Percentiles rank a stretch among this genome's conserved stretches.
phyloP scores from a whole-genome alignment of 257 asterid genomes.

The Forsythia viridissima region DNA sequence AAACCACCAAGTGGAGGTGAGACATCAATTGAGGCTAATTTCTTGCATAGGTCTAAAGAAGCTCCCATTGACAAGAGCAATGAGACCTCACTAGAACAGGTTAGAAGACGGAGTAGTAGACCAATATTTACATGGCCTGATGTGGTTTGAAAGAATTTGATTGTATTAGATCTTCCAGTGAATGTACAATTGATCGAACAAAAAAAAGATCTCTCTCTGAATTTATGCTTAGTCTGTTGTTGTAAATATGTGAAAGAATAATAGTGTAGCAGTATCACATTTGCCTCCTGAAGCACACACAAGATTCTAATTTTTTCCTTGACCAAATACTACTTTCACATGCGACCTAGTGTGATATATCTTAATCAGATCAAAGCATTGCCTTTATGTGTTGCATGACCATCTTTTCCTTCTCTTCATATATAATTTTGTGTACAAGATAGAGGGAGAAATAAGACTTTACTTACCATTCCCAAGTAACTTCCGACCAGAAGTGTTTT shows the following conservation, averaged over 20 bases:
- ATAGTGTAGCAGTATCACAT: not conserved
- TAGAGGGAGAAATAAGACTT: conserved; percentile 11
- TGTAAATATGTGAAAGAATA: not conserved
- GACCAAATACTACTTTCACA: not conserved
- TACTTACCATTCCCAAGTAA: conserved; percentile 88
- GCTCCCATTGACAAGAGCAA: not conserved
- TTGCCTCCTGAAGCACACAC: not conserved
- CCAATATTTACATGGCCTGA: not conserved
- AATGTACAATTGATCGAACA: not conserved
- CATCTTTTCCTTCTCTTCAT: conserved; percentile 9
- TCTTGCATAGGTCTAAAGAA: not conserved
- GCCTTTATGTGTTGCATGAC: not conserved
- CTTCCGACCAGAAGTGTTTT: conserved; percentile 73
- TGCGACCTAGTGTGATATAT: not conserved
- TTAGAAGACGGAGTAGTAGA: not conserved
- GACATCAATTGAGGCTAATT: not conserved
- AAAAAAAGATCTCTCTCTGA: not conserved
- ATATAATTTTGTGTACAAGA: not conserved
- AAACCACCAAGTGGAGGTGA: not conserved
- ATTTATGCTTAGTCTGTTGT: not conserved
- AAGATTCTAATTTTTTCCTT: not conserved
- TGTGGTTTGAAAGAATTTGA: not conserved
- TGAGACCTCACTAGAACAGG: not conserved
- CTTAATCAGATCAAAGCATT: not conserved
- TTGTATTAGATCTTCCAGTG: not conserved